Percentiles rank a stretch among this genome's conserved stretches.
Conservation (phyloP, 2,329 filamentous ascomycete species). For the Penicillium sp. region DNA sequence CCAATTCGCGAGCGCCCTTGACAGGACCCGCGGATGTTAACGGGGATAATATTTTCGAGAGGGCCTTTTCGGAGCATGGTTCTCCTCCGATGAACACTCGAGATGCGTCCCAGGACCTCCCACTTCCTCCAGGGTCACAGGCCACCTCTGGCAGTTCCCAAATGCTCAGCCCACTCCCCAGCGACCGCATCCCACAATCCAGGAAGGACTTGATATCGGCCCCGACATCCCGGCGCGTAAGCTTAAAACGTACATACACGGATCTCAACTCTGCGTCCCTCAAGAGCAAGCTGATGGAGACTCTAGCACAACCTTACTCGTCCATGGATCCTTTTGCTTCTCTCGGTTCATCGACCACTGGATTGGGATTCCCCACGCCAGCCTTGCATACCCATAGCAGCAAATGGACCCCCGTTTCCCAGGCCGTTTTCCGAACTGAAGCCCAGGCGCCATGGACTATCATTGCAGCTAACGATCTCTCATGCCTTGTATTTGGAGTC, state of each 20-base stretch:
- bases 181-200: constrained; percentile 37
- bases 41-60: constrained; percentile 82
- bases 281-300: constrained; percentile 83
- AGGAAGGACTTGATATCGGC: constrained; percentile 43
- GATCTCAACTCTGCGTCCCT: constrained; percentile 75
- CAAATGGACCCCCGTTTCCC: constrained; percentile 85
- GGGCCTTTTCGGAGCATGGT: constrained; percentile 65
- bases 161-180: constrained; percentile 34
- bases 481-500: constrained; percentile 97
- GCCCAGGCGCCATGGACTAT: constrained; percentile 91
- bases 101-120: constrained; percentile 22
- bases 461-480: constrained; percentile 91
- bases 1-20: constrained; percentile 64
- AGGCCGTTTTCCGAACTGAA: constrained; percentile 98
- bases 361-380: constrained; percentile 49
- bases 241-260: constrained; percentile 84
- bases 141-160: constrained; percentile 26
- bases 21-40: constrained; percentile 78
- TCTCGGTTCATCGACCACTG: constrained; percentile 37
- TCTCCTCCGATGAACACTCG: constrained; percentile 25
- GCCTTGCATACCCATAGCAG: constrained; percentile 85
- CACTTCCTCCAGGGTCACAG: constrained; percentile 17
- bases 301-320: constrained; percentile 79
- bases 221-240: constrained; percentile 65
- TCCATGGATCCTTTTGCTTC: constrained; percentile 53